These are phyloP conservation scores for Cynanchum wilfordii DNA, from an alignment of 257 asterid species.

Conservation along the genomic window DNA sequence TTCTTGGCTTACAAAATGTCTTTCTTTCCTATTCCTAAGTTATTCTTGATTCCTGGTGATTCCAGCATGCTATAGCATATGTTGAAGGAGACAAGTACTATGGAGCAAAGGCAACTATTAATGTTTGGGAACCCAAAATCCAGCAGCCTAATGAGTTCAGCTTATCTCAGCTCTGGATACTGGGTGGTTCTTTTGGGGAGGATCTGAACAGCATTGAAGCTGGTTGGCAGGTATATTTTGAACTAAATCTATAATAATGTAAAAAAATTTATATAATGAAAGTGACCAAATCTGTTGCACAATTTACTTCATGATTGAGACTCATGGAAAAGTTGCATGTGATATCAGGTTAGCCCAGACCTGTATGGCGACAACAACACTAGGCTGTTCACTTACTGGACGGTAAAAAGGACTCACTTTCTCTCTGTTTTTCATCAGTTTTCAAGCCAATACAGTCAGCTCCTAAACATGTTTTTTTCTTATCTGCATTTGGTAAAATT, in stretches of 20 bases:
- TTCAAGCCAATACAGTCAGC: not conserved
- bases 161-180: conserved; percentile 80
- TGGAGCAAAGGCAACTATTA: conserved; percentile 86
- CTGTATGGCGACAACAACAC: conserved; percentile 81
- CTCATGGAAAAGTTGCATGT: conserved; percentile 15
- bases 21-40: conserved; percentile 6
- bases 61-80: conserved; percentile 80
- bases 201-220: conserved; percentile 91
- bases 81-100: conserved; percentile 69
- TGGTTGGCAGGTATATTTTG: conserved; percentile 59
- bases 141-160: conserved; percentile 79
- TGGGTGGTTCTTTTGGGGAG: conserved; percentile 70
- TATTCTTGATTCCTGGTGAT: conserved; percentile 40
- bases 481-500: not conserved
- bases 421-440: not conserved
- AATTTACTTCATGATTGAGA: conserved; percentile 12
- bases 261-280: not conserved
- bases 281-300: not conserved
- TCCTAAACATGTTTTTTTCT: not conserved
- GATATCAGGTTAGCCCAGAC: conserved; percentile 36
- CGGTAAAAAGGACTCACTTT: conserved; percentile 39
- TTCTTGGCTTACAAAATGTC: too few species aligned
- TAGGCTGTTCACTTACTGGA: conserved; percentile 81
- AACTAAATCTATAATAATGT: not conserved
- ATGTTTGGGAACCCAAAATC: conserved; percentile 81